Evolutionary conservation across 352 stramenopile genomes (phyloP), one percentile per base, ranked within the genome.

Genomic region (Phytophthora chlamydospora): DNA sequence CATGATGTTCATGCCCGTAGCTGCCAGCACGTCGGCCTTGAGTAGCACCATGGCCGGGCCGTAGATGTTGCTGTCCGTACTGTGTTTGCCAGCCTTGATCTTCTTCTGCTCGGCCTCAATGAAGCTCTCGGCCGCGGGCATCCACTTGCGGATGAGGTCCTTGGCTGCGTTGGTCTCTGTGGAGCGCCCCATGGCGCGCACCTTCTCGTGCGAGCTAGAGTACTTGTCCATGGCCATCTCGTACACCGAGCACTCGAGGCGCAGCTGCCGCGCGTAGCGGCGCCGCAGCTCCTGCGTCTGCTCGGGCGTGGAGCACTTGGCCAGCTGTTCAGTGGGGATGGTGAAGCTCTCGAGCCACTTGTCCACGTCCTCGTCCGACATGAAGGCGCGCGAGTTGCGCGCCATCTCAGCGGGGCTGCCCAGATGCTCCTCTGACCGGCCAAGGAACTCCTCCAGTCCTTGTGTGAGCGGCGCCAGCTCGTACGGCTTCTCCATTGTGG

Each of bases 191-290:
- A 91, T 61, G 31, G 75, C 41, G 11, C 74, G 69, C 21, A 90
- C 73, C 36, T 85, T 88, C 17, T 82, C 36, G 19, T 80, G 61
- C 16, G 75, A 79, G 5, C 58, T 27, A 43, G 79, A 68, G 58
- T 78, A 82, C 61, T 88, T 90, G 40, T 88, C 78, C 63, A 90
- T 73, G 4, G 85, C 83, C 82, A 93, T 90, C 44, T 90, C 80
- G 62, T 91, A 91, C 43, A 91, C 83, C 2, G 82, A 86, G 62
- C 80, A 90, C 58, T 93, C 85, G 7, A 93, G 75, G 9, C 85
- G 76, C 40, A 93, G 67, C 62, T 93, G 85, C 14, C 84, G 80
- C 48, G 85, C 85, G 52, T 90, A 91, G 33, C 85, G 75, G 13
- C 80, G 78, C 34, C 83, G 75, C 48, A 93, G 44, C 40, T 90